Evolutionary conservation across 73 alveolate genomes (phyloP).

Genomic region (Blepharisma japonicum): DNA sequence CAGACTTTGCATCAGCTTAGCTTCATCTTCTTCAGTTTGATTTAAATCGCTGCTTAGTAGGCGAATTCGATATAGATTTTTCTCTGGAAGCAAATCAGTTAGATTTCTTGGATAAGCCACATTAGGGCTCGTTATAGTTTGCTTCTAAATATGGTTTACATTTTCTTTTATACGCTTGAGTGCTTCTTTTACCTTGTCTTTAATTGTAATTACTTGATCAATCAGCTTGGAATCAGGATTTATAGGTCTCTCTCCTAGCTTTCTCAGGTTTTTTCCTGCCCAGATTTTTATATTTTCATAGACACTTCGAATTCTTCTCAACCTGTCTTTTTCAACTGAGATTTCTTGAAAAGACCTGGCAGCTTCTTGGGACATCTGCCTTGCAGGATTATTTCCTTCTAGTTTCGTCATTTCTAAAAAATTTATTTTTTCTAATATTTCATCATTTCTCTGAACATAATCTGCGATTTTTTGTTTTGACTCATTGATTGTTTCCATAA

Average conservation of each 20-base stretch:
- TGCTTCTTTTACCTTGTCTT: too few relatives aligned
- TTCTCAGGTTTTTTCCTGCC: slow-evolving; percentile 4
- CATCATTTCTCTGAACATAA: background rate
- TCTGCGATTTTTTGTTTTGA: background rate
- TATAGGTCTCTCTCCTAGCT: background rate
- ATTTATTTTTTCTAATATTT: slow-evolving; percentile 6
- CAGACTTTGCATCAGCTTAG: too few relatives aligned
- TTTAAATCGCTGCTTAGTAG: too few relatives aligned
- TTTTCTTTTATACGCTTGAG: too few relatives aligned
- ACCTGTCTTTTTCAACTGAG: background rate
- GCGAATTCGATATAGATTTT: too few relatives aligned
- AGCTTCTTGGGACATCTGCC: background rate
- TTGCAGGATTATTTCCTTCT: background rate
- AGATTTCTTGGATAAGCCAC: too few relatives aligned
- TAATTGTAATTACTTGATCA: too few relatives aligned
- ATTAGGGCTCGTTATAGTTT: too few relatives aligned
- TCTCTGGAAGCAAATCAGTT: too few relatives aligned
- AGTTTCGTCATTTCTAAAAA: background rate
- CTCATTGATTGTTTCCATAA: slow-evolving; percentile 14
- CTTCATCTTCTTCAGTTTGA: too few relatives aligned
- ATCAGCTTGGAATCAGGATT: too few relatives aligned
- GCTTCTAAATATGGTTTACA: too few relatives aligned
- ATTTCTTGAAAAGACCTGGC: background rate
- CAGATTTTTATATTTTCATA: slow-evolving; percentile 8
- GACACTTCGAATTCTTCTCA: background rate